Conservation (phyloP, 768 basidiomycete genomes). For the Suillus weaverae region DNA sequence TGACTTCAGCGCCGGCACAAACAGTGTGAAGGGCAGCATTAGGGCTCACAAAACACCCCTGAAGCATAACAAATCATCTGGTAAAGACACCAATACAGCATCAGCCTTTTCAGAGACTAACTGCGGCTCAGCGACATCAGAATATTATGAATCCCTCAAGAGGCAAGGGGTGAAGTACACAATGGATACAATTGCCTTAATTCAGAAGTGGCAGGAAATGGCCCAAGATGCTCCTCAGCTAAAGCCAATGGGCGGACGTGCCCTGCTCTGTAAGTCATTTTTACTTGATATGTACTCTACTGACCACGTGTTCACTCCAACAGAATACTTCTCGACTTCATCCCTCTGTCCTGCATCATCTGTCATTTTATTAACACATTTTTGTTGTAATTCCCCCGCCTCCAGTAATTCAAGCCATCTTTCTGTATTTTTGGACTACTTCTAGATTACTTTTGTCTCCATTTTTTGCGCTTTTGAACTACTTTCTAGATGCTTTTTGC, state of each 20-base stretch:
- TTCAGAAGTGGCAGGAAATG: not conserved
- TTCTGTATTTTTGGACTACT: too few relatives aligned
- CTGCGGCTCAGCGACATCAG: not conserved
- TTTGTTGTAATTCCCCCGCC: too few relatives aligned
- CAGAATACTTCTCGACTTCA: not conserved
- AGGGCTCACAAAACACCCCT: not conserved
- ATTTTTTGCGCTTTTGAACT: not conserved
- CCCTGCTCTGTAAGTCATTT: not conserved
- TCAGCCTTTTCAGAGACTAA: not conserved
- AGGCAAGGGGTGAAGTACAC: not conserved
- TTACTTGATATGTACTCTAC: not conserved
- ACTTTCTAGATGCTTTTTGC: not conserved
- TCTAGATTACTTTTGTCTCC: too few relatives aligned
- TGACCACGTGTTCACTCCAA: not conserved
- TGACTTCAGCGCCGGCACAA: not conserved
- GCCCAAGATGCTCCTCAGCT: not conserved
- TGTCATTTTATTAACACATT: too few relatives aligned
- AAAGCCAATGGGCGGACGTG: not conserved
- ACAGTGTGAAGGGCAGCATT: not conserved
- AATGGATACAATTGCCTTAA: not conserved
- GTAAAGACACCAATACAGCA: not conserved
- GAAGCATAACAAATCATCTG: not conserved
- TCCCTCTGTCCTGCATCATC: too few relatives aligned
- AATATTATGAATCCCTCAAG: not conserved
- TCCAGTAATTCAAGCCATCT: too few relatives aligned